Base-by-base conservation (phyloP, 148 eudicot species). In the Fagopyrum homotropicum region DNA sequence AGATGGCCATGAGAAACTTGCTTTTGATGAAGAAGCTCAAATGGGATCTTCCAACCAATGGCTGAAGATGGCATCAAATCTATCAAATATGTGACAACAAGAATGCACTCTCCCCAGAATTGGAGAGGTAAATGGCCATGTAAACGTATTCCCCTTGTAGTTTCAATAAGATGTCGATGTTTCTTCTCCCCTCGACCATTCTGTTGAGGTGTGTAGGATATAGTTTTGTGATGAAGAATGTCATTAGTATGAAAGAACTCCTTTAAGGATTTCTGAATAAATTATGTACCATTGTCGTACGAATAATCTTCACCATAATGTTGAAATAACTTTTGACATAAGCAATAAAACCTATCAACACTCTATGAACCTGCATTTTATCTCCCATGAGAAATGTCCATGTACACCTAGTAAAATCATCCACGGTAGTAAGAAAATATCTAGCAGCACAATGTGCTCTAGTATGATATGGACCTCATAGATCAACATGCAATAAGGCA, bases 161-260 rank as follows among this genome's bases (percentile, higher is more conserved):
- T 51, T 19, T 76, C 79, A 1, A 70, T 3, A 4, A 76, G 5
- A 11, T 70, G 68, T 0, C 54, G 19, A 69, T 76, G 79, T 0
- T 69, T 76, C 9, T 74, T 52, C 7, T 76, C 74, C 1, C 52
- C 79, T 1, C 60, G 4, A 0, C 22, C 60, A 16, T 55, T 55
- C 19, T 55, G 22, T n/a, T 55, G 1, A 16, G 60, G 22, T 1
- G 5, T 7, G 7, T 22, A 6, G 1, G 60, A 22, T 15, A 22
- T 7, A 0, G 60, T 15, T n/a, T 4, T 55, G 4, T 55, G 6
- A 55, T 55, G 60, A n/a, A 55, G 1, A 55, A 55, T 55, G 7
- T 8, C 60, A 11, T 55, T 15, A 2, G 15, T 4, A 1, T 15
- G 7, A 2, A 55, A 3, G 1, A 55, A 15, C 16, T 15, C 9